Conservation (phyloP, 805 yeast genomes). For the Hanseniaspora vineae region DNA sequence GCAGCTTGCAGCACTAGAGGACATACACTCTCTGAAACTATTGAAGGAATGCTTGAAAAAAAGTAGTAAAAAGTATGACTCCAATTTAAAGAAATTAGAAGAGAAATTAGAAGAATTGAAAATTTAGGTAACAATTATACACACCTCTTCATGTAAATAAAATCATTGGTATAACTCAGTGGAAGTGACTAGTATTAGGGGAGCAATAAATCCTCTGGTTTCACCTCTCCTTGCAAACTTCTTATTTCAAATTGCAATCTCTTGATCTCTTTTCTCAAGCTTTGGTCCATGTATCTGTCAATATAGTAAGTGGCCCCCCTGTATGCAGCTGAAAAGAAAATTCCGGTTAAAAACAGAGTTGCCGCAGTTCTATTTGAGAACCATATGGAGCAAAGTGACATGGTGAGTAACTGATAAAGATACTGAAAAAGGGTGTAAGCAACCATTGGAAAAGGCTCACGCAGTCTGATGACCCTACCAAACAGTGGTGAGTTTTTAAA, state of each 20-base stretch:
- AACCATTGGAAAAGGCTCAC: conserved; percentile 74
- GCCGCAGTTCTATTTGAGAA: conserved; percentile 57
- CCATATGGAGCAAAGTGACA: conserved; percentile 87
- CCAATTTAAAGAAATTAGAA: conserved; percentile 10
- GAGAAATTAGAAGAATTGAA: conserved; percentile 11
- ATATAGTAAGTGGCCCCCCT: conserved; percentile 94
- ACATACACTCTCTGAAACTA: conserved; percentile 20
- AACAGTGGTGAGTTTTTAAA: conserved; percentile 33
- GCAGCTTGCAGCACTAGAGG: conserved; percentile 33
- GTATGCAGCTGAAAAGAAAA: conserved; percentile 71
- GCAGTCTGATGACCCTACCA: conserved; percentile 73
- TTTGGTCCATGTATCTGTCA: conserved; percentile 77
- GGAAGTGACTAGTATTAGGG: background rate
- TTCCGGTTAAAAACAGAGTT: conserved; percentile 49
- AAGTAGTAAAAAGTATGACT: conserved; percentile 6
- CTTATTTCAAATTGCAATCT: conserved; percentile 61
- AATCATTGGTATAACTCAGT: background rate
- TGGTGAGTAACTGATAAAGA: conserved; percentile 71
- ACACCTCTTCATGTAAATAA: background rate
- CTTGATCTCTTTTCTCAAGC: conserved; percentile 69
- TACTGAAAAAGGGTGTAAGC: conserved; percentile 83
- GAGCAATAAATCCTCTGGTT: conserved; percentile 1
- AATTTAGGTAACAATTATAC: conserved; percentile 1
- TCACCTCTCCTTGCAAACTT: conserved; percentile 35
- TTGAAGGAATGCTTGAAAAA: conserved; percentile 23